These are phyloP conservation scores for Dorcoceras hygrometricum DNA, from an alignment of 257 asterid species.

Conservation along the genomic window DNA sequence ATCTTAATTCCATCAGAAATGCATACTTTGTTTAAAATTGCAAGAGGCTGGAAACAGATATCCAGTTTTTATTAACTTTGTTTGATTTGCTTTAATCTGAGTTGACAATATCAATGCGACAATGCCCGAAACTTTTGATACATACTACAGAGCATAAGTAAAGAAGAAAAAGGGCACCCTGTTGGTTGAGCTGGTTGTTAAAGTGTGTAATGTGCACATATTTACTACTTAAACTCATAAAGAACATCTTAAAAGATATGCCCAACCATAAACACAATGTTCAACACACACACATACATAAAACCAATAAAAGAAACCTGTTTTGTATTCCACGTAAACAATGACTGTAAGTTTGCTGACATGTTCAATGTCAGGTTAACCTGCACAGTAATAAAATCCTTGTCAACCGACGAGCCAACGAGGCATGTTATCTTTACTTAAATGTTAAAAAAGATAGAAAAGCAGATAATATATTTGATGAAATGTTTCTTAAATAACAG, in stretches of 20 bases:
- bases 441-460: not conserved
- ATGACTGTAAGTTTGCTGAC: constrained; percentile 47
- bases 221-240: not conserved
- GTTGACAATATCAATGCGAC: no score
- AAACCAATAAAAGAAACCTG: constrained; percentile 27
- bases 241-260: not conserved
- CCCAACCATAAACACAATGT: no score
- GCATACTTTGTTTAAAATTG: not conserved
- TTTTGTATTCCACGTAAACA: constrained; percentile 81
- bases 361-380: constrained; percentile 70
- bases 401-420: constrained; percentile 1
- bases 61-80: not conserved
- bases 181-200: not conserved
- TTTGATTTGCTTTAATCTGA: no score
- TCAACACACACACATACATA: no score
- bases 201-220: not conserved
- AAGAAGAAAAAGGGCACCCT: no score
- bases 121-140: no score
- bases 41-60: not conserved
- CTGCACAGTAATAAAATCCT: constrained; percentile 37
- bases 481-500: not conserved
- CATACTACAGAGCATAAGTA: no score
- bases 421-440: not conserved
- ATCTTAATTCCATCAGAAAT: not conserved
- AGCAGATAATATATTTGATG: no score